Conservation (phyloP, 2,329 filamentous ascomycete genomes). For the Stagonosporopsis rhizophila region DNA sequence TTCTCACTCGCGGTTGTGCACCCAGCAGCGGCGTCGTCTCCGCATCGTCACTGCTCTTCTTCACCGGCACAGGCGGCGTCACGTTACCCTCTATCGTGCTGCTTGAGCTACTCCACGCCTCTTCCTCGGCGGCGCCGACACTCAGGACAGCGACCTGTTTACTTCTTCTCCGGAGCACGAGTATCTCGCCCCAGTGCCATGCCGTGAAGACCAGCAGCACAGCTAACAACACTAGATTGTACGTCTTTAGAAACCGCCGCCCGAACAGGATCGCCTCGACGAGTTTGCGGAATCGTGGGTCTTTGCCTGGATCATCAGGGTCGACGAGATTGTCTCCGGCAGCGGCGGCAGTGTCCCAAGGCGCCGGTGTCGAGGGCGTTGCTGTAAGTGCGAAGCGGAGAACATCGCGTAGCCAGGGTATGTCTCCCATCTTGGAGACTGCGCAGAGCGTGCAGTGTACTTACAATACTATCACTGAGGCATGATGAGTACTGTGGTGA, state of each 20-base stretch:
- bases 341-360: constrained; percentile 22
- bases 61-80: constrained; percentile 35
- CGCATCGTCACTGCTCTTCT: constrained; percentile 27
- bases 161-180: constrained; percentile 24
- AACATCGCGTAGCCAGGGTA: constrained; percentile 33
- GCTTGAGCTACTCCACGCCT: constrained; percentile 49
- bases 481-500: neutral
- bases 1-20: constrained; percentile 3
- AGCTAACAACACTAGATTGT: constrained; percentile 50
- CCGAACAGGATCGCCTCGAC: constrained; percentile 50
- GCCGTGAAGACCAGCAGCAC: constrained; percentile 48
- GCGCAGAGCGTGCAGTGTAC: neutral
- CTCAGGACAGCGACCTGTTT: constrained; percentile 5
- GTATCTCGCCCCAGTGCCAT: constrained; percentile 48
- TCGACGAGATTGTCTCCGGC: constrained; percentile 26
- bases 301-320: constrained; percentile 44
- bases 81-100: constrained; percentile 47
- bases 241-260: constrained; percentile 48
- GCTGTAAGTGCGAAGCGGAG: constrained; percentile 35
- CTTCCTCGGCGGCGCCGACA: constrained; percentile 7
- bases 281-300: constrained; percentile 46
- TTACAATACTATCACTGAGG: neutral
- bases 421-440: constrained; percentile 17
- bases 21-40: constrained; percentile 47
- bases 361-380: constrained; percentile 30